phyloP scores from a whole-genome alignment of 495 filamentous ascomycete genomes.

The Geopyxis carbonaria region DNA sequence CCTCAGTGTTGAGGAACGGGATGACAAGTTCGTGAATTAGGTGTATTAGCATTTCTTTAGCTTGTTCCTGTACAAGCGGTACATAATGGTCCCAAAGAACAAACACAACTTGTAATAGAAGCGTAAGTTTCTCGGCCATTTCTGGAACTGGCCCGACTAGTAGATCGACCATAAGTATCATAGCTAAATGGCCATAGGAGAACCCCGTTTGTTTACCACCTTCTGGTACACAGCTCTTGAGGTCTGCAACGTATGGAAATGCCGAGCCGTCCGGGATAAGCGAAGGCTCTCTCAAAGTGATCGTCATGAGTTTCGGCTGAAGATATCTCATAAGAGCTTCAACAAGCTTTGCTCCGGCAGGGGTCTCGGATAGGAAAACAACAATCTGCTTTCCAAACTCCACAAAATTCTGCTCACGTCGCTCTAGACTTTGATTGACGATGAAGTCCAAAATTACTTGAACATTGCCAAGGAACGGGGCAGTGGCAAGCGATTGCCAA shows the following conservation, averaged over 20 bases:
- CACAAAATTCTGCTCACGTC: conserved; percentile 91
- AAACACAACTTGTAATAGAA: conserved; percentile 76
- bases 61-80: conserved; percentile 87
- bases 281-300: conserved; percentile 34
- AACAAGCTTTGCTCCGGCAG: conserved; percentile 77
- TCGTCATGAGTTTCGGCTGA: conserved; percentile 46
- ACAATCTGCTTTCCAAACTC: conserved; percentile 95
- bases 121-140: conserved; percentile 54
- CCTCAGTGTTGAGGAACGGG: conserved; percentile 66
- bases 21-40: conserved; percentile 93
- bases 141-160: conserved; percentile 84
- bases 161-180: conserved; percentile 88
- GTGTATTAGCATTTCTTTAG: conserved; percentile 93
- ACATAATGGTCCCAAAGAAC: conserved; percentile 96
- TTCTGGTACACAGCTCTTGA: conserved; percentile 60
- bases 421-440: conserved; percentile 78
- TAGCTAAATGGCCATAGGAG: conserved; percentile 77
- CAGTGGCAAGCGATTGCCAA: conserved; percentile 91
- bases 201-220: conserved; percentile 78
- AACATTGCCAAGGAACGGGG: conserved; percentile 87
- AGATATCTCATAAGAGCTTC: conserved; percentile 49
- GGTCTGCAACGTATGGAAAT: conserved; percentile 77
- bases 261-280: conserved; percentile 55
- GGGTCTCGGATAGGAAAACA: conserved; percentile 82
- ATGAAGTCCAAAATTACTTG: conserved; percentile 89